Conservation (phyloP, 2,329 filamentous ascomycete genomes). For the Emmonsia crescens region DNA sequence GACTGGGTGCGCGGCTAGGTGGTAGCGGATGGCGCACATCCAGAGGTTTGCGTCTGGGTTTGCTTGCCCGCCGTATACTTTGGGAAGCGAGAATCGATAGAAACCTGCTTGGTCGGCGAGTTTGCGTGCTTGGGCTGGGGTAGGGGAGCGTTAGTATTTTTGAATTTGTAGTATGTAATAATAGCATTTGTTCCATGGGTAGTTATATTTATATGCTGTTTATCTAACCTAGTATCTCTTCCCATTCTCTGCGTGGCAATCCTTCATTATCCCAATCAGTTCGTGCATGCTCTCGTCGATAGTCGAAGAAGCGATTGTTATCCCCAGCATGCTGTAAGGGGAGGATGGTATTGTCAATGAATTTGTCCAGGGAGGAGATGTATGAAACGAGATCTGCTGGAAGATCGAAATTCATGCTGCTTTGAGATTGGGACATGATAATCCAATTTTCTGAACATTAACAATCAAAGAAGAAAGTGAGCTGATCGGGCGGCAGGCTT, state of each 20-base stretch:
- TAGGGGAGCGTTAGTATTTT: not conserved
- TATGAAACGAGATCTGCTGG: slow-evolving; percentile 41
- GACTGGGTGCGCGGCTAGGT: slow-evolving; percentile 43
- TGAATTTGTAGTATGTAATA: not conserved
- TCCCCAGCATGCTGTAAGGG: slow-evolving; percentile 46
- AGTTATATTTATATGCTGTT: not conserved
- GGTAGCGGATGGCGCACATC: slow-evolving; percentile 53
- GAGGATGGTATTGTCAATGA: slow-evolving; percentile 44
- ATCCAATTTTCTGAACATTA: not conserved
- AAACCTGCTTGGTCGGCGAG: slow-evolving; percentile 51
- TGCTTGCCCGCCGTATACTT: slow-evolving; percentile 44
- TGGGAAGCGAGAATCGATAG: slow-evolving; percentile 48
- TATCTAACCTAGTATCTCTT: slow-evolving; percentile 36
- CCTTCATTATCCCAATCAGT: slow-evolving; percentile 51
- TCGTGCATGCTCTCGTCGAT: slow-evolving; percentile 50
- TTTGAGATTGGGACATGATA: not conserved
- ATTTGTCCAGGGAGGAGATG: slow-evolving; percentile 43
- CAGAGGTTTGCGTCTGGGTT: slow-evolving; percentile 44
- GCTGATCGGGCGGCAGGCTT: not conserved
- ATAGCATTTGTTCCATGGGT: not conserved
- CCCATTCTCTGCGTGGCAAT: slow-evolving; percentile 49
- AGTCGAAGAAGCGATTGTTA: slow-evolving; percentile 56
- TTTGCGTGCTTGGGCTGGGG: slow-evolving; percentile 31
- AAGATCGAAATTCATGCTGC: slow-evolving; percentile 45
- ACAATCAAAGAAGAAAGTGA: not conserved